phyloP scores from a whole-genome alignment of 2,329 filamentous ascomycete species.

The Gaeumannomyces sp. region DNA sequence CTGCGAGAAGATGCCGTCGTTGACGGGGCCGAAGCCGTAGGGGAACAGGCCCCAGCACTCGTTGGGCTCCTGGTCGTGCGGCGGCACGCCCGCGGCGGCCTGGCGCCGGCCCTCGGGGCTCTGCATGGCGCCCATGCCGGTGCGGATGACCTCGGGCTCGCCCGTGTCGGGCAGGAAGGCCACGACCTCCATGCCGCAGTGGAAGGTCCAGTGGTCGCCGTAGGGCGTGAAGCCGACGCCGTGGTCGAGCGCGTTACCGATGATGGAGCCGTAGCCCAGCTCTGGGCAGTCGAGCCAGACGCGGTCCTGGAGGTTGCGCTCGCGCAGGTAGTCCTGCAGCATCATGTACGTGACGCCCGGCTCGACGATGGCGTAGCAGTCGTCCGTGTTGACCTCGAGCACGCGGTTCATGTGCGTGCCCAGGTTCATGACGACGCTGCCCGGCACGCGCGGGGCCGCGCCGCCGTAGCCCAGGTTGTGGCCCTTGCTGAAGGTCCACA shows the following conservation, averaged over 20 bases:
- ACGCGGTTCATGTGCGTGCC: slow-evolving; percentile 47
- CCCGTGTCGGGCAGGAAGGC: slow-evolving; percentile 29
- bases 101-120: slow-evolving; percentile 21
- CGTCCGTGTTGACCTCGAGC: slow-evolving; percentile 42
- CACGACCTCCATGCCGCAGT: slow-evolving; percentile 26
- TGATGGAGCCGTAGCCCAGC: slow-evolving; percentile 34
- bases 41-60: slow-evolving; percentile 29
- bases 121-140: slow-evolving; percentile 40
- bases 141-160: slow-evolving; percentile 31
- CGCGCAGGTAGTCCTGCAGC: slow-evolving; percentile 42
- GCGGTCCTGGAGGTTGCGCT: slow-evolving; percentile 28
- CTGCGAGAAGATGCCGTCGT: slow-evolving; percentile 44
- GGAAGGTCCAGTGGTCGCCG: slow-evolving; percentile 32
- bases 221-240: slow-evolving; percentile 40
- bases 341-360: slow-evolving; percentile 49
- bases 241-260: slow-evolving; percentile 39
- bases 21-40: slow-evolving; percentile 32
- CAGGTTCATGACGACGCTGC: slow-evolving; percentile 45
- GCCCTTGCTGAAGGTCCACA: slow-evolving; percentile 39
- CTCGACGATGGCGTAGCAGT: slow-evolving; percentile 45
- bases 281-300: slow-evolving; percentile 38
- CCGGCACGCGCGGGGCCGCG: slow-evolving; percentile 45
- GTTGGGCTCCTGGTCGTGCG: slow-evolving; percentile 18
- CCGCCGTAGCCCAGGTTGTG: slow-evolving; percentile 48
- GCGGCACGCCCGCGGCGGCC: slow-evolving; percentile 28